phyloP scores from a whole-genome alignment of 192 early-diverging fungal genomes.

The Backusella luteola region DNA sequence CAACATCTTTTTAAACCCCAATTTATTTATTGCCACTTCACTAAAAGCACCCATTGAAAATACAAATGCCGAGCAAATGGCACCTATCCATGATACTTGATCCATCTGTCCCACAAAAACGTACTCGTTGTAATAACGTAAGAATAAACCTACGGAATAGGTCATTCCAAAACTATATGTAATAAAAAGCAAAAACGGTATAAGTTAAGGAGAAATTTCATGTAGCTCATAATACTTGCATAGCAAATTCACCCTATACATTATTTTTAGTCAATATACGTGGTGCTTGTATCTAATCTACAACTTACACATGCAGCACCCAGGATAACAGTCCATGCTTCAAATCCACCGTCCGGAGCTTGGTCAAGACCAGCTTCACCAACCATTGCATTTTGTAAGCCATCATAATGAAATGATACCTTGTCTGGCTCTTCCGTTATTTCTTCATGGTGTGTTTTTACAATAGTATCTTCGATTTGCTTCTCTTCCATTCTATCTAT shows the following conservation, averaged over 20 bases:
- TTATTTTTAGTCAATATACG: background rate
- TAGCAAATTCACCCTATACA: background rate
- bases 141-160: background rate
- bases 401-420: background rate
- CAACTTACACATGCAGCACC: slow-evolving; percentile 38
- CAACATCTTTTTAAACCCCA: slow-evolving; percentile 49
- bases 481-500: background rate
- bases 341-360: slow-evolving; percentile 42
- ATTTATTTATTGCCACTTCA: slow-evolving; percentile 28
- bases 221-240: background rate
- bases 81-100: slow-evolving; percentile 44
- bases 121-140: slow-evolving; percentile 29
- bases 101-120: slow-evolving; percentile 39
- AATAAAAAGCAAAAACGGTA: background rate
- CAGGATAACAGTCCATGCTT: slow-evolving; percentile 41
- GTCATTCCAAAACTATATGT: background rate
- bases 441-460: background rate
- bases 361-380: slow-evolving; percentile 9
- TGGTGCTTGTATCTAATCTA: background rate
- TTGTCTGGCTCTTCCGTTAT: background rate
- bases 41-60: slow-evolving; percentile 40
- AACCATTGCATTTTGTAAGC: background rate
- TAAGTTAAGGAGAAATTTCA: background rate
- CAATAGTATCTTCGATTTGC: background rate
- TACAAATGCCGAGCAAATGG: slow-evolving; percentile 40